Conservation (phyloP, 306 rosid genomes). For the Carpinus viminea region DNA sequence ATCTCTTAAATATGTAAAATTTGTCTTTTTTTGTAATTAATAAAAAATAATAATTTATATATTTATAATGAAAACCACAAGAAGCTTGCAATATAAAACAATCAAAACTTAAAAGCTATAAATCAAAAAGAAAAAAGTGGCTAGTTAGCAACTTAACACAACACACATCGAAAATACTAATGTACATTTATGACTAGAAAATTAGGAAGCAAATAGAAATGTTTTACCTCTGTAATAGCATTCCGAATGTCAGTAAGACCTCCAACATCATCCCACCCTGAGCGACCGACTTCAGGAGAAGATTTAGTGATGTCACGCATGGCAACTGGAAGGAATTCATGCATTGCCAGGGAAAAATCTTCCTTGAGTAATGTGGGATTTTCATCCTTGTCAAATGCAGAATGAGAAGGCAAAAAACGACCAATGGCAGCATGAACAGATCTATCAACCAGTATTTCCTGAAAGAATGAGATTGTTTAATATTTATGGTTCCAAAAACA, state of each 20-base stretch:
- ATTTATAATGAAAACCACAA: background rate
- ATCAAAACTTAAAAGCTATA: background rate
- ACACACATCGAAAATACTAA: background rate
- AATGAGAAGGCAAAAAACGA: constrained; percentile 62
- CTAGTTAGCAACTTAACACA: background rate
- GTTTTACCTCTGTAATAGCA: constrained; percentile 74
- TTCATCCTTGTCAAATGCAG: constrained; percentile 43
- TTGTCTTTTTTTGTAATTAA: no score
- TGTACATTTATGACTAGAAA: background rate
- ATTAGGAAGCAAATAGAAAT: background rate
- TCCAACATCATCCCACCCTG: constrained; percentile 98
- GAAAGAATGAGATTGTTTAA: constrained; percentile 27
- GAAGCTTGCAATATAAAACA: background rate
- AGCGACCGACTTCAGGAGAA: constrained; percentile 69
- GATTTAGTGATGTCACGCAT: constrained; percentile 89
- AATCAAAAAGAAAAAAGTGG: background rate
- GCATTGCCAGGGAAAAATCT: constrained; percentile 91
- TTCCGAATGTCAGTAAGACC: constrained; percentile 84
- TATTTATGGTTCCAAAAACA: constrained; percentile 23
- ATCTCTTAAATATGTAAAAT: no score
- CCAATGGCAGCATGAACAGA: constrained; percentile 82
- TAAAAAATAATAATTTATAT: background rate
- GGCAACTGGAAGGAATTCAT: constrained; percentile 87
- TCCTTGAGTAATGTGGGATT: constrained; percentile 60
- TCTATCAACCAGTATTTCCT: constrained; percentile 96